Conservation (phyloP, 1,139 yeast species). For the Debaryomycetaceae sp. region DNA sequence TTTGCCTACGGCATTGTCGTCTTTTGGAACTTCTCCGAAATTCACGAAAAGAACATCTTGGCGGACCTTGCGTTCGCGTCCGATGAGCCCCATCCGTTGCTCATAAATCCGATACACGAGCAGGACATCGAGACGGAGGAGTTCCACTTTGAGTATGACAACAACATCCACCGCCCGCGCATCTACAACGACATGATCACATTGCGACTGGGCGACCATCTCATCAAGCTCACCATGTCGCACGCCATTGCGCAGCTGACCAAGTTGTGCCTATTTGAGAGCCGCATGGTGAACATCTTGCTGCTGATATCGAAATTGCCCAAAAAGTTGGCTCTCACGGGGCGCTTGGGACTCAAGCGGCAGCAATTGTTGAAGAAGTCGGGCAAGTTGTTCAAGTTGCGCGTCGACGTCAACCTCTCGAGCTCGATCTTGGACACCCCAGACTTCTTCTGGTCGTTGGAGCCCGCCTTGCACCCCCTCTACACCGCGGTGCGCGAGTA, state of each 20-base stretch:
- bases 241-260: constrained; percentile 98
- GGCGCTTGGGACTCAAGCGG: constrained; percentile 72
- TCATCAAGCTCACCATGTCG: constrained; percentile 87
- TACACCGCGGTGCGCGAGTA: constrained; percentile 89
- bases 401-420: constrained; percentile 90
- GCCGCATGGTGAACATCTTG: constrained; percentile 80
- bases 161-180: constrained; percentile 76
- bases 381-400: constrained; percentile 79
- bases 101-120: constrained; percentile 75
- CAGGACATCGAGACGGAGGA: constrained; percentile 94
- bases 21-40: constrained; percentile 93
- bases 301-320: constrained; percentile 86
- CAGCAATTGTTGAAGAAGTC: constrained; percentile 81
- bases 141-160: constrained; percentile 87
- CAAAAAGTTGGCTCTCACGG: constrained; percentile 83
- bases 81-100: constrained; percentile 41
- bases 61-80: constrained; percentile 88
- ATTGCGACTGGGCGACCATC: constrained; percentile 82
- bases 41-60: constrained; percentile 85
- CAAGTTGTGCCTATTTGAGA: constrained; percentile 83
- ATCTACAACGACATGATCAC: constrained; percentile 95
- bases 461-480: constrained; percentile 90
- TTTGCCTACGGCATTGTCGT: constrained; percentile 92
- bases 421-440: constrained; percentile 93
- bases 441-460: constrained; percentile 93